Base-by-base conservation (phyloP, 345 rosid genomes). In the Cardamine chenopodiifolia region DNA sequence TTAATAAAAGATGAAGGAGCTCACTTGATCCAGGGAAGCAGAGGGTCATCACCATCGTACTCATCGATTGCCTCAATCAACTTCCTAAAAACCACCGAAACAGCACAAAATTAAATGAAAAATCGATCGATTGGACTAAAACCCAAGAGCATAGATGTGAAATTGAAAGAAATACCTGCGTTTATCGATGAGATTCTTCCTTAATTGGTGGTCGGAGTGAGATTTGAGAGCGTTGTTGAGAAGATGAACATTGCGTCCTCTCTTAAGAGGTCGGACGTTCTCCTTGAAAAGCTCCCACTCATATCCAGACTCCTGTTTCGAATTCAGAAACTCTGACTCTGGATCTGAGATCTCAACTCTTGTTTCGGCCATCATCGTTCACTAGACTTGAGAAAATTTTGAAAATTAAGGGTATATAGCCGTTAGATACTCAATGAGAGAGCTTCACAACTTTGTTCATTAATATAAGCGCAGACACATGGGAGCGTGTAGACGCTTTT, bases 251-350 rank as follows among this genome's bases (percentile, higher is more conserved):
- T 89, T 87, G 59, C 98, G 96, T 19, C 98, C 98, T 70, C 98
- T 79, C 86, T 91, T 91, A 48, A 93, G 68, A 0, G 97, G 97
- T 66, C 94, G 77, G 7, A 94, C 90, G 78, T 94, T 94, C 64
- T 94, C 98, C 75, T 94, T 94, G 85, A 81, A 94, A 35, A 87
- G 84, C 72, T 94, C 97, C 98, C 98, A 94, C 78, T 94, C 96
- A 52, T 79, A 55, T 5, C 97, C 93, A 0, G 90, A 89, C 83
- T 89, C 87, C 66, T 82, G 82, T 54, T 84, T 88, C 5, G 89
- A 87, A 3, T 81, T 85, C 1, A 94, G 85, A 75, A 94, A 94
- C 82, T 82, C 86, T 25, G 91, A 49, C 81, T 94, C 98, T 31
- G 93, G 87, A 72, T 94, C 98, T 76, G 87, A 40, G 58, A 60